Evolutionary conservation across 345 rosid genomes (phyloP).

Genomic region (Eucalyptus grandis): DNA sequence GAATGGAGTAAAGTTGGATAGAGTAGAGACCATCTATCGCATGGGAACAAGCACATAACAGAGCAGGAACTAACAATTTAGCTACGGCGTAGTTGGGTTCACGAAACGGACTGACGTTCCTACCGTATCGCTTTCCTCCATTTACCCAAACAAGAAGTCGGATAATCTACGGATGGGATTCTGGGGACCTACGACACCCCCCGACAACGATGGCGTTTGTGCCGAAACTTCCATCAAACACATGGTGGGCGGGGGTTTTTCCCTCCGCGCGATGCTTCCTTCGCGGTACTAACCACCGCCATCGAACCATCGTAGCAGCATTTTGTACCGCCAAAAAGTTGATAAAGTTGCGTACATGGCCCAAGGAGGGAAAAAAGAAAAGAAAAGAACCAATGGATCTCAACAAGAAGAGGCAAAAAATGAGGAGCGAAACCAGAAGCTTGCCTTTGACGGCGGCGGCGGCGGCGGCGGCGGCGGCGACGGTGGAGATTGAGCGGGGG

Average conservation of each 20-base stretch:
- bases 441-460: neutral
- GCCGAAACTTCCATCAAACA: neutral
- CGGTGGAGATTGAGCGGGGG: neutral
- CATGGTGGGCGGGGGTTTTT: neutral
- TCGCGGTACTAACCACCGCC: neutral
- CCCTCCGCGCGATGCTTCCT: neutral
- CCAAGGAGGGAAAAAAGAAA: neutral
- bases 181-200: neutral
- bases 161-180: neutral
- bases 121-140: neutral
- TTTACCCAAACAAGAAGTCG: neutral
- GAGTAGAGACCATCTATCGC: neutral
- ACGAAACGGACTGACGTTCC: neutral
- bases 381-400: neutral
- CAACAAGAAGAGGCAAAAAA: neutral
- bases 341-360: neutral
- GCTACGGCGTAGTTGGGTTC: neutral
- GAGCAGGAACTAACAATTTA: neutral
- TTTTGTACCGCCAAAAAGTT: neutral
- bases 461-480: neutral
- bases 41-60: neutral
- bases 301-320: neutral
- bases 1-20: neutral
- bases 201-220: too few relatives aligned
- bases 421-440: neutral